Conservation (phyloP, 495 filamentous ascomycete species). For the Acidomyces sp. region DNA sequence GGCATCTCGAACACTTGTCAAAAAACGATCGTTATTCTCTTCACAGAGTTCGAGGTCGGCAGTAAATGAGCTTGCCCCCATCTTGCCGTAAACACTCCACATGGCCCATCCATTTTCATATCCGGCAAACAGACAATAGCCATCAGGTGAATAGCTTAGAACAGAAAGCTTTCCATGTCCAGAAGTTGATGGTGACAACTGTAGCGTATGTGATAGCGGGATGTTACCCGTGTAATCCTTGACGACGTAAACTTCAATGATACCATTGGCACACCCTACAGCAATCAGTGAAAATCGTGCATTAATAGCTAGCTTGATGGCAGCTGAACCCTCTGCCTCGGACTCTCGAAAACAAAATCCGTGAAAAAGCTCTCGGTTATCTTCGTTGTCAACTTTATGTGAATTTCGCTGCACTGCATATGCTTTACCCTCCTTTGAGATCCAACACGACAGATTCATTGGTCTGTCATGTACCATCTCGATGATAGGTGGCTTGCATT, state of each 20-base stretch:
- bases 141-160: constrained; percentile 84
- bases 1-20: constrained; percentile 58
- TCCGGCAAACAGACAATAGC: constrained; percentile 89
- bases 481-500: constrained; percentile 49
- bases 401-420: constrained; percentile 73
- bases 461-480: constrained; percentile 95
- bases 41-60: constrained; percentile 50
- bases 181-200: constrained; percentile 45
- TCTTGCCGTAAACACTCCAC: constrained; percentile 95
- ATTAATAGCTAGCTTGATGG: constrained; percentile 69
- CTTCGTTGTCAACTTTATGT: constrained; percentile 13
- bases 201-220: constrained; percentile 70
- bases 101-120: constrained; percentile 88
- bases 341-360: constrained; percentile 86
- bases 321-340: constrained; percentile 42
- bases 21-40: constrained; percentile 62
- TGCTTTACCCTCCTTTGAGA: constrained; percentile 76
- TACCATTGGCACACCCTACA: constrained; percentile 68
- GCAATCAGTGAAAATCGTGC: constrained; percentile 88
- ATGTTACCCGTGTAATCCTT: constrained; percentile 90
- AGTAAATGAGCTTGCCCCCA: constrained; percentile 65
- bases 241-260: constrained; percentile 73
- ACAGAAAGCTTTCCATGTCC: constrained; percentile 59
- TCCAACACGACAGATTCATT: constrained; percentile 93
- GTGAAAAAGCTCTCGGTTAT: constrained; percentile 57